Percentiles rank a stretch among this genome's conserved stretches.
These are phyloP conservation scores for Coffea eugenioides DNA, from an alignment of 257 asterid species.

Conservation along the genomic window DNA sequence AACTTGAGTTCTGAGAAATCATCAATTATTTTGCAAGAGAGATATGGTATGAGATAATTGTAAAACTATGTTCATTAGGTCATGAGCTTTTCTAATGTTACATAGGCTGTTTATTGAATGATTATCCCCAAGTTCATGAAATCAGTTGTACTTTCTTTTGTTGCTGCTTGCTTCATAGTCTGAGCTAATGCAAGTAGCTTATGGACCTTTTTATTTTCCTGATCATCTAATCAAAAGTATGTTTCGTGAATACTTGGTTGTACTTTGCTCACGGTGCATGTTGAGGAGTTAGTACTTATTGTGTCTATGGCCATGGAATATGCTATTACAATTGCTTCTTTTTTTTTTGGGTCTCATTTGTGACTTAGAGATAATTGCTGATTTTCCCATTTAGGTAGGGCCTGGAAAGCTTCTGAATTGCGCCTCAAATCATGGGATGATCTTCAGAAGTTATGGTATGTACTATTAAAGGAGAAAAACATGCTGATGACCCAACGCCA, in stretches of 20 bases:
- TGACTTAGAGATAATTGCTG: slow-evolving; percentile 2
- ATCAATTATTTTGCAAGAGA: background rate
- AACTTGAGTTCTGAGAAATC: background rate
- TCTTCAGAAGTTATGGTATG: slow-evolving; percentile 90
- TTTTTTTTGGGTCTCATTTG: no score
- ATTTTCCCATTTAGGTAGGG: slow-evolving; percentile 52
- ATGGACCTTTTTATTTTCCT: background rate
- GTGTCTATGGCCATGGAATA: background rate
- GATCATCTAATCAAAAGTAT: background rate
- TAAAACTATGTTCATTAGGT: background rate
- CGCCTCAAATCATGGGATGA: slow-evolving; percentile 99
- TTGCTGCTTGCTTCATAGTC: background rate
- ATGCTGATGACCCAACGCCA: no score
- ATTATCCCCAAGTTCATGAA: background rate
- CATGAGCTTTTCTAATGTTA: background rate
- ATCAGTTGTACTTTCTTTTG: background rate
- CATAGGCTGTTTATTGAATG: background rate
- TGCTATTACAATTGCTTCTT: background rate
- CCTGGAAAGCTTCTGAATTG: slow-evolving; percentile 95
- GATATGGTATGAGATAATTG: background rate
- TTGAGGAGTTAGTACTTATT: background rate
- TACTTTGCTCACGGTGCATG: background rate
- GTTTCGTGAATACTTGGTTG: background rate
- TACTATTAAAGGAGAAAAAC: slow-evolving; percentile 36
- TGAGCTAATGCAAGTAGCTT: background rate